These are phyloP conservation scores for Suhomyces bokatorum DNA, from an alignment of 1,139 yeast genomes.

Conservation along the genomic window DNA sequence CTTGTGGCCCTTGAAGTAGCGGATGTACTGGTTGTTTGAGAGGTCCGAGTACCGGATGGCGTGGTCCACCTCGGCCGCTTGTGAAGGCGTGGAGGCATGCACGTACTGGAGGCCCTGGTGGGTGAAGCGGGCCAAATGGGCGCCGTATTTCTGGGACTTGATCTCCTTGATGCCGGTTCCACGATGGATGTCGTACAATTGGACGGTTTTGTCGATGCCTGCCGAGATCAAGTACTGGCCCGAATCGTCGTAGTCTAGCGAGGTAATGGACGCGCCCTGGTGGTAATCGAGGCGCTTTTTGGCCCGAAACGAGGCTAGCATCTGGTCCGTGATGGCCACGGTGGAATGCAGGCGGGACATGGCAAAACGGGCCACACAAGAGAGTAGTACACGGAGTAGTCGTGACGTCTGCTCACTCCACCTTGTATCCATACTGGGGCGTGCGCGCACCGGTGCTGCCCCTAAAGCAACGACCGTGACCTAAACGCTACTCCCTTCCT, in stretches of 20 bases:
- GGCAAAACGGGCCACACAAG: neutral
- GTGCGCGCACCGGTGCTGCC: conserved; percentile 6
- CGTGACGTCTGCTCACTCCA: neutral
- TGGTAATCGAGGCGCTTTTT: conserved; percentile 61
- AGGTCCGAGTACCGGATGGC: conserved; percentile 74
- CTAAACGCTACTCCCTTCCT: neutral
- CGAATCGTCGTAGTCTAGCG: conserved; percentile 81
- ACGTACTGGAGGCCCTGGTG: conserved; percentile 73
- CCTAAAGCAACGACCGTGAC: conserved; percentile 9
- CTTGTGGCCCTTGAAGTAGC: conserved; percentile 87
- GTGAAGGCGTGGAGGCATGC: conserved; percentile 71
- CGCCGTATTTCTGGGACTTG: conserved; percentile 89
- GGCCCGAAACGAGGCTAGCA: conserved; percentile 53
- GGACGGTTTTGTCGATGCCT: conserved; percentile 81
- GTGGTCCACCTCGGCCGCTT: conserved; percentile 49
- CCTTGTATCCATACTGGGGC: neutral
- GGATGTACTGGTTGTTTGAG: conserved; percentile 73
- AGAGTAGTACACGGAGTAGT: neutral
- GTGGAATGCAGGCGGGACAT: conserved; percentile 13
- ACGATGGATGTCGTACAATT: conserved; percentile 72
- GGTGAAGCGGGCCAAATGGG: conserved; percentile 82
- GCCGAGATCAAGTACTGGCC: conserved; percentile 80
- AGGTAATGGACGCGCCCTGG: conserved; percentile 63
- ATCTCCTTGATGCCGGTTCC: conserved; percentile 69
- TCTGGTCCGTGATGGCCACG: conserved; percentile 37